Evolutionary conservation across 106 monocot genomes (phyloP).

Genomic region (Dendrobium officinale): DNA sequence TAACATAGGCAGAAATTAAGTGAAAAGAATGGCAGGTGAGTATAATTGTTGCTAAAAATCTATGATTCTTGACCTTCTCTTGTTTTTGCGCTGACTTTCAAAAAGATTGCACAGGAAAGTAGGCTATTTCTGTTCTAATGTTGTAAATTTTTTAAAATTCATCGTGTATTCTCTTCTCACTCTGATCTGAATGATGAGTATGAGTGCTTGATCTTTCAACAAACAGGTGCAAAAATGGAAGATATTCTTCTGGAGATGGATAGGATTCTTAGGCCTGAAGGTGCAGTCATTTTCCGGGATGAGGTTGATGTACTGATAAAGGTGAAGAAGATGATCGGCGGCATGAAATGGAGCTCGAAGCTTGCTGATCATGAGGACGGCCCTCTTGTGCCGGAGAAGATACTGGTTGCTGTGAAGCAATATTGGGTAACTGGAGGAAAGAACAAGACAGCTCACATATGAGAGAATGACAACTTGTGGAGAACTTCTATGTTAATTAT

Average conservation of each 20-base stretch:
- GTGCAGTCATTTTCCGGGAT: constrained; percentile 38
- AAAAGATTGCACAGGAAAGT: no score
- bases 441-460: background rate
- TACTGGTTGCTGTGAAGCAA: constrained; percentile 32
- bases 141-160: background rate
- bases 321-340: constrained; percentile 18
- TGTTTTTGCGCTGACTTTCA: no score
- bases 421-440: constrained; percentile 34
- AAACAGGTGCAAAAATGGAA: constrained; percentile 43
- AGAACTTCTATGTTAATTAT: background rate
- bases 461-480: background rate
- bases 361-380: constrained; percentile 42
- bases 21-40: no score
- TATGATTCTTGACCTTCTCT: no score
- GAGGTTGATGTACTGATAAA: constrained; percentile 32
- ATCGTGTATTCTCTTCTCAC: background rate
- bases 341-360: constrained; percentile 39
- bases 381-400: constrained; percentile 30
- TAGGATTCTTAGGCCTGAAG: constrained; percentile 38
- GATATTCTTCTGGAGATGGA: constrained; percentile 51
- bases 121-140: background rate
- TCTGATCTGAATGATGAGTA: background rate
- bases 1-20: no score
- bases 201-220: background rate
- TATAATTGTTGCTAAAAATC: no score